Conservation (phyloP, 352 stramenopile genomes). For the Globisporangium radiosum region DNA sequence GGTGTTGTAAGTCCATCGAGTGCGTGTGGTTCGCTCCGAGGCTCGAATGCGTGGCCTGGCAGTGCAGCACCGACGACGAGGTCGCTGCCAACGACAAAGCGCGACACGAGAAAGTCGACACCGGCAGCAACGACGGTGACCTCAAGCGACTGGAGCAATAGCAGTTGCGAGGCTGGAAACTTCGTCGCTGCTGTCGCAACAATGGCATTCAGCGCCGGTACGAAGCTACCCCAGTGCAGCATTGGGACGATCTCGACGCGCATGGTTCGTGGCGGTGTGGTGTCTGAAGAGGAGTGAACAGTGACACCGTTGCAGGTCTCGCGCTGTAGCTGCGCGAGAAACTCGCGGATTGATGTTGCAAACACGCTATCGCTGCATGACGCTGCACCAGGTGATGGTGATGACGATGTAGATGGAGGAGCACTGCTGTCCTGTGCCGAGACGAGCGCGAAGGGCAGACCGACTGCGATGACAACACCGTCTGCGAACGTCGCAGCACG, state of each 20-base stretch:
- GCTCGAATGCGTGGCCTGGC: conserved; percentile 67
- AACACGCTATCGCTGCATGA: conserved; percentile 21
- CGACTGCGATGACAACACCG: conserved; percentile 50
- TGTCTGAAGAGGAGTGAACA: background rate
- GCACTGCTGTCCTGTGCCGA: background rate
- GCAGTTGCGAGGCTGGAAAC: conserved; percentile 39
- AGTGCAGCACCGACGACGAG: conserved; percentile 90
- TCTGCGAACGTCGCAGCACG: conserved; percentile 44
- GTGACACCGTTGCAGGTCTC: conserved; percentile 10
- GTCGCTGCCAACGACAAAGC: conserved; percentile 63
- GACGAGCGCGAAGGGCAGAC: conserved; percentile 22
- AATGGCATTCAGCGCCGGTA: conserved; percentile 93
- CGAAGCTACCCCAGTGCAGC: conserved; percentile 92
- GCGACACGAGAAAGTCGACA: conserved; percentile 49
- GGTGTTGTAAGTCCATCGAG: conserved; percentile 88
- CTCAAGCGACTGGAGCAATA: conserved; percentile 91
- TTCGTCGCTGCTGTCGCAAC: conserved; percentile 56
- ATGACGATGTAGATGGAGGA: background rate
- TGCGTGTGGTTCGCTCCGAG: conserved; percentile 29
- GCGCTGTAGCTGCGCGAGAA: conserved; percentile 29
- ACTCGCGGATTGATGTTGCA: conserved; percentile 27
- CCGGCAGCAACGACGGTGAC: conserved; percentile 47
- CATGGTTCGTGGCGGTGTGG: conserved; percentile 2
- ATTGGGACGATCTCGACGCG: conserved; percentile 83
- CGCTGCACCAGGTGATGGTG: background rate